Evolutionary conservation across 371 early-diverging fungal species (phyloP), one percentile per base, ranked within the genome.

Genomic region (Rhizopus sp.): DNA sequence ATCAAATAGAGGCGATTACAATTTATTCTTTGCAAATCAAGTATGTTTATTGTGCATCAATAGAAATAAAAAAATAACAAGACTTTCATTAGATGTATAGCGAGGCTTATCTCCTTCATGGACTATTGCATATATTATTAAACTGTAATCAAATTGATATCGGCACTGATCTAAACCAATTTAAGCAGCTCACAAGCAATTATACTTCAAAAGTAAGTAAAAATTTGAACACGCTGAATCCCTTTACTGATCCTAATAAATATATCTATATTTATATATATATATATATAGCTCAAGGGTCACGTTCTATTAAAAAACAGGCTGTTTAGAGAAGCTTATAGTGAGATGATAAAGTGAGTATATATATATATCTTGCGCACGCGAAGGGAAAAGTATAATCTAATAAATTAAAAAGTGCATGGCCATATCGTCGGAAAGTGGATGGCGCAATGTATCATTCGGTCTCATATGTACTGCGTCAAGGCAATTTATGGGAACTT

Each of bases 81-180:
- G 38, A 8, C 31, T 9, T 13, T 32, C 3, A 31, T 54, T 49
- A 66, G 66, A 35, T 60, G 9, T 46, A 49, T 35, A 56, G 56
- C 48, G 47, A 73, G 35, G 60, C 62, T 41, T 62, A 62, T 59
- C 85, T 42, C 87, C 92, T 75, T 92, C 93, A 12, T 95, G 95
- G 61, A 90, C 88, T 37, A 90, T 91, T 12, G 88, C 91, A 74
- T 17, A 81, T 95, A 31, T 70, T 93, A 38, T 63, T 95, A 23
- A 81, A 80, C 46, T 63, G 59, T 30, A 33, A 64, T 13, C 29
- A 40, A n/a, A 42, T 72, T 29, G 70, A 77, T 37, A 66, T 73
- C 10, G 70, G 72, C 29, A 54, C 48, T 7, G 44, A 64, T n/a
- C 52, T 81, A 7, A 40, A 38, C 5, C 50, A 68, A 7, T 80